A percentile compares a stretch with the other conserved stretches of the same genome.
Conservation (phyloP, 2,329 filamentous ascomycete genomes). For the Calonectria ilicicola region DNA sequence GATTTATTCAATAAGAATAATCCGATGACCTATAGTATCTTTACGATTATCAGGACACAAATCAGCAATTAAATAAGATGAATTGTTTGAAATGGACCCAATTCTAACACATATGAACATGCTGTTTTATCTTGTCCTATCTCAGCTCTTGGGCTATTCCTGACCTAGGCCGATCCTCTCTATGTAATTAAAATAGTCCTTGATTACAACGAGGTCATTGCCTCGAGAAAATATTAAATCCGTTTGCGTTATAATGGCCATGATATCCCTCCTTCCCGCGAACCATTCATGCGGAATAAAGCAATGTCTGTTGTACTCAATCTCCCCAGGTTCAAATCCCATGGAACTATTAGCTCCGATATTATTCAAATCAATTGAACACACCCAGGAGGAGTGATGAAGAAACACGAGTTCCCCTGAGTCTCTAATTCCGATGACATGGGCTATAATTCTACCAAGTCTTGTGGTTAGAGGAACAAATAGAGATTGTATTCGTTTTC, state of each 20-base stretch:
- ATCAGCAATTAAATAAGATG: too few relatives aligned
- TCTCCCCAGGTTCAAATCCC: not conserved
- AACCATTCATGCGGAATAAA: conserved; percentile 32
- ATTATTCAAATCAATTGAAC: conserved; percentile 23
- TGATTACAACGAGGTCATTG: conserved; percentile 23
- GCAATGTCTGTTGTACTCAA: conserved; percentile 15
- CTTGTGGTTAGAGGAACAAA: not conserved
- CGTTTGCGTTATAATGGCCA: conserved; percentile 13
- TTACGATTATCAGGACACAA: too few relatives aligned
- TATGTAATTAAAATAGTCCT: conserved; percentile 15
- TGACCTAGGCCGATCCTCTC: not conserved
- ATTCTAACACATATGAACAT: too few relatives aligned
- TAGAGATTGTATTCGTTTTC: not conserved
- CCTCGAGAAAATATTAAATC: conserved; percentile 26
- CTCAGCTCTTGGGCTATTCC: not conserved
- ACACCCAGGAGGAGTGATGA: conserved; percentile 38
- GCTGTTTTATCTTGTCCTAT: too few relatives aligned
- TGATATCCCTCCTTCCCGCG: conserved; percentile 22
- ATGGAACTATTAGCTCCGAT: not conserved
- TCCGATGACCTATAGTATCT: too few relatives aligned
- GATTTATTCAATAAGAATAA: too few relatives aligned
- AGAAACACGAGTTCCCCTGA: conserved; percentile 48
- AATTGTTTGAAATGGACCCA: too few relatives aligned
- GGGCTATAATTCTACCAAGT: not conserved
- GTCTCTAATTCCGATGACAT: conserved; percentile 46